phyloP scores from a whole-genome alignment of 2,329 filamentous ascomycete species.

The Fusarium secorum region DNA sequence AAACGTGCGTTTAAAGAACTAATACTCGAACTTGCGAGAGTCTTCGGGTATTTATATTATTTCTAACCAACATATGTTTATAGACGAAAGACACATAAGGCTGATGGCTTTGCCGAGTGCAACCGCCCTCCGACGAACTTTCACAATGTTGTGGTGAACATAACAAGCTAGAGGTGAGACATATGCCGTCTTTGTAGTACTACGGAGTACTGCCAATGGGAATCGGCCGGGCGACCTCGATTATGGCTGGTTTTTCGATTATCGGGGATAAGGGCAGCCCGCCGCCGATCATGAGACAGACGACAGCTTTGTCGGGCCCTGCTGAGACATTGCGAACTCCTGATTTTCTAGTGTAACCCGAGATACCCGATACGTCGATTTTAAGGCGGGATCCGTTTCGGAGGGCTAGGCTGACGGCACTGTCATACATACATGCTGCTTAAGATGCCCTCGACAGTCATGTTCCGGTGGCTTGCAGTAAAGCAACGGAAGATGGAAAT shows the following conservation, averaged over 20 bases:
- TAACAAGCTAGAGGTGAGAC: background rate
- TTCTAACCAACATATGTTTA: rapidly evolving
- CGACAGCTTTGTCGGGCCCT: background rate
- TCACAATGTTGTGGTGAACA: background rate
- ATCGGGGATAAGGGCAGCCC: background rate
- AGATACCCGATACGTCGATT: rapidly evolving
- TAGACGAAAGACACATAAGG: rapidly evolving
- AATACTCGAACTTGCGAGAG: rapidly evolving
- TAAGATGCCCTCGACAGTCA: rapidly evolving
- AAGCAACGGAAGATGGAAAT: rapidly evolving
- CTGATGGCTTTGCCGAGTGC: background rate
- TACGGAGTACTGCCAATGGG: background rate
- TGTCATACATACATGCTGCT: rapidly evolving
- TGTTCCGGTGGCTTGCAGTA: background rate
- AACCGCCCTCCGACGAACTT: background rate
- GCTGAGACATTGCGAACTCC: background rate
- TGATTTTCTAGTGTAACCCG: rapidly evolving
- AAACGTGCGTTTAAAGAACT: background rate
- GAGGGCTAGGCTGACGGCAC: rapidly evolving
- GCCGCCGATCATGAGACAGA: background rate
- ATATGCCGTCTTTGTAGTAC: background rate
- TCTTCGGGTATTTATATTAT: rapidly evolving
- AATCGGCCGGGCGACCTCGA: background rate
- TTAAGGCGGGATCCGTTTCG: rapidly evolving
- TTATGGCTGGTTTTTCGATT: background rate